Evolutionary conservation across 2,329 filamentous ascomycete genomes (phyloP).

Genomic region (Colletotrichum falcatum): DNA sequence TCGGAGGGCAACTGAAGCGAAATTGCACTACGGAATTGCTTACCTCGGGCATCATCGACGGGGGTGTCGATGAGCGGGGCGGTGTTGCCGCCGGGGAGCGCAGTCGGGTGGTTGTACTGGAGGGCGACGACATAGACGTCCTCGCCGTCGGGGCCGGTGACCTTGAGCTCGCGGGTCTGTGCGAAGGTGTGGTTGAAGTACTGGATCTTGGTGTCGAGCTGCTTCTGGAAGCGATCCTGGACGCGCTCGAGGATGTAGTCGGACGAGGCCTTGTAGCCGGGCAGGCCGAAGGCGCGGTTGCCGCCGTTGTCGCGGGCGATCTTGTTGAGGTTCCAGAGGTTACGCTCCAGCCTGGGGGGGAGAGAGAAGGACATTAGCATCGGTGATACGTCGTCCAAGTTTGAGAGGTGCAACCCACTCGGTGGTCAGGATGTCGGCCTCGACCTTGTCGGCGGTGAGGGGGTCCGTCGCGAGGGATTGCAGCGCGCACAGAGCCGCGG

Average conservation of each 20-base stretch:
- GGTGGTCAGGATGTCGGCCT: constrained; percentile 53
- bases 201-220: constrained; percentile 60
- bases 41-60: constrained; percentile 49
- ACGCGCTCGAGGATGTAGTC: constrained; percentile 66
- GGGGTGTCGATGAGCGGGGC: constrained; percentile 53
- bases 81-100: constrained; percentile 51
- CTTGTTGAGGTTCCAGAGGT: constrained; percentile 65
- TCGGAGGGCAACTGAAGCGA: not conserved
- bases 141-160: constrained; percentile 59
- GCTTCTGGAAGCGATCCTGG: constrained; percentile 52
- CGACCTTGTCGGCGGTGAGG: constrained; percentile 55
- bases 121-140: constrained; percentile 57
- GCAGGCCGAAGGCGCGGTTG: constrained; percentile 70
- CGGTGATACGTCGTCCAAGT: too few species aligned
- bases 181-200: constrained; percentile 60
- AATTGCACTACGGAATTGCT: not conserved
- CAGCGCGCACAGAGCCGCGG: constrained; percentile 39
- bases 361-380: not conserved
- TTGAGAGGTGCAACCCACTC: constrained; percentile 47
- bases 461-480: constrained; percentile 44
- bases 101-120: constrained; percentile 61
- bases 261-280: constrained; percentile 68
- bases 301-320: constrained; percentile 68
- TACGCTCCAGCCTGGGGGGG: constrained; percentile 60
- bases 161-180: constrained; percentile 55